Evolutionary conservation across 352 stramenopile genomes (phyloP), one percentile per base, ranked within the genome.

Genomic region (Achlya hypogyna): DNA sequence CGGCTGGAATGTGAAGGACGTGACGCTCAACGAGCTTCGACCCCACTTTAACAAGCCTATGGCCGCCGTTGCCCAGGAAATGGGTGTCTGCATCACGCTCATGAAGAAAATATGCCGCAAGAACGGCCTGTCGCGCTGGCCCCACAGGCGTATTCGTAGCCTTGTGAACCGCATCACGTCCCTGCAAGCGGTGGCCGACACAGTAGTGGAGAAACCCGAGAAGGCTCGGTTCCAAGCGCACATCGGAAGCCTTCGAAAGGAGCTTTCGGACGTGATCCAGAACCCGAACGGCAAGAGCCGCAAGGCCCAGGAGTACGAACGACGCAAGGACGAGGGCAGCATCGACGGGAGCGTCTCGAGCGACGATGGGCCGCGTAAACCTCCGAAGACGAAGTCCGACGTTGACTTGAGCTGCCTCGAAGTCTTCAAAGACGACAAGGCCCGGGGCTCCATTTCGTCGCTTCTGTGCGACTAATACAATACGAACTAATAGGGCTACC

Each of bases 101-200:
- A 89, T 93, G 79, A 93, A 93, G 74, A 93, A 93, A 54, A 93
- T 93, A 54, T 93, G 84, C 54, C 82, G 84, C 35, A 79, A 80
- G 64, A 93, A 93, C 65, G 84, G 84, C 9, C 78, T 93, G 51
- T 71, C 82, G 47, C 84, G 84, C 9, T 93, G 84, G 84, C 84
- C 84, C n/a, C 84, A 93, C 58, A 78, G 84, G 47, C 79, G 81
- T 29, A 93, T 93, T 65, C 82, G 82, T 29, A 89, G 81, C 51
- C 79, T 93, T 32, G 81, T 90, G 47, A 93, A 93, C 69, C 78
- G 82, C 18, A 93, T 93, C 53, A 87, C 78, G 40, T 88, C 81
- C 56, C 69, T 91, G 5, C 81, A 93, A 62, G 76, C 87, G 14
- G 75, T 89, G n/a, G 74, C 76, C 9, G 74, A 71, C 25, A 88